Evolutionary conservation across 345 rosid species (phyloP), one percentile per base, ranked within the genome.

Genomic region (Alliaria petiolata): DNA sequence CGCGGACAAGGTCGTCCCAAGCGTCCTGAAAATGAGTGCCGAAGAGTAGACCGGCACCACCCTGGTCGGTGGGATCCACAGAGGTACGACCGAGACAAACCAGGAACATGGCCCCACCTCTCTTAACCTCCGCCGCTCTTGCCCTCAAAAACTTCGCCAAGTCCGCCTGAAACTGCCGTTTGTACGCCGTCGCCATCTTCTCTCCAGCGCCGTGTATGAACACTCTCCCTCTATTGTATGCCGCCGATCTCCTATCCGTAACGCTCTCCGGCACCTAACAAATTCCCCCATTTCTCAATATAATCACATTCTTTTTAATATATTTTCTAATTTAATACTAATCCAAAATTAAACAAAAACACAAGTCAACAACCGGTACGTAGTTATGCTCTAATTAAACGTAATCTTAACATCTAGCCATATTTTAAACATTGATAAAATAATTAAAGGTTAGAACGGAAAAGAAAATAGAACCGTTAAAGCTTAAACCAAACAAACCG

Each of bases 21-120:
- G 98, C 96, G 79, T 93, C 96, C 81, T 93, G 97, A 81, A 84
- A 93, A 83, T 93, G 98, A 83, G 98, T 93, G 79, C 96, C 98
- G 53, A 93, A 93, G 46, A 93, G 91, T 17, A 87, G 76, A 52
- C 96, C 98, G 10, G 98, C 90, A 78, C 98, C 98, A 66, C 98
- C 92, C 57, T 93, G 98, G 82, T 93, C 97, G 0, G 89, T 68
- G 55, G 98, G 96, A 69, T 91, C 98, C 38, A 67, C 67, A 1
- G 98, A 87, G 13, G 98, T 89, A 58, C 98, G 76, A 10, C 98
- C 98, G 11, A 93, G 78, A 77, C 96, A 93, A 61, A 87, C 97
- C 4, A 91, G 89, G 65, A 93, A 93, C 98, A 93, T 91, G 81
- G 91, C 79, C 70, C 98, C 98, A 30, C 96, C 90, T 60, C 72